Percentiles rank a stretch among this genome's conserved stretches.
Evolutionary conservation across 306 rosid genomes (phyloP).

Genomic region (Sindora glabra): DNA sequence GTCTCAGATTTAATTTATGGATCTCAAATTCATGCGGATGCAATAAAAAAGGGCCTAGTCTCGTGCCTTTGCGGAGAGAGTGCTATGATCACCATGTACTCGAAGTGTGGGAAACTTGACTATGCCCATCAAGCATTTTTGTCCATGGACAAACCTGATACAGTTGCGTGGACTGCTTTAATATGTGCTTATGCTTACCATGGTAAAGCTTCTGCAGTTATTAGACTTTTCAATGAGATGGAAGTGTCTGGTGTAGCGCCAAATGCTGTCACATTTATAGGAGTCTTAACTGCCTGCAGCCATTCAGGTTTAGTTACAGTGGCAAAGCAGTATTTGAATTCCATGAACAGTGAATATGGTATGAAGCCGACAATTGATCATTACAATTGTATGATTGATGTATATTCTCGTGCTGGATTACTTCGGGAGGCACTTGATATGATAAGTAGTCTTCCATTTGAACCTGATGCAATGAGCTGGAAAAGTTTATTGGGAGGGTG

Average conservation of each 20-base stretch:
- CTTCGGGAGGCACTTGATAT: conserved; percentile 39
- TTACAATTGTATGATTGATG: conserved; percentile 51
- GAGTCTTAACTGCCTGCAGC: conserved; percentile 49
- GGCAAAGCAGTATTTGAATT: conserved; percentile 41
- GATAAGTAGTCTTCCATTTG: conserved; percentile 34
- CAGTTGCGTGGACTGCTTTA: conserved; percentile 56
- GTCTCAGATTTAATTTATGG: conserved; percentile 37
- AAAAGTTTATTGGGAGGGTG: conserved; percentile 58
- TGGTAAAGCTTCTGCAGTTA: conserved; percentile 47
- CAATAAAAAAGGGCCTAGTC: conserved; percentile 46
- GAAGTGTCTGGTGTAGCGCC: conserved; percentile 35
- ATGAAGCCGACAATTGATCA: conserved; percentile 46
- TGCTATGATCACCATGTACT: conserved; percentile 61
- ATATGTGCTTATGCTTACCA: conserved; percentile 50
- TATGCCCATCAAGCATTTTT: conserved; percentile 42
- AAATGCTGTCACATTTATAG: conserved; percentile 49
- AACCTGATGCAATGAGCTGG: conserved; percentile 57
- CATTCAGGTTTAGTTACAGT: conserved; percentile 47
- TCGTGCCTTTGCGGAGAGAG: conserved; percentile 40
- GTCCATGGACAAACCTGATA: conserved; percentile 42
- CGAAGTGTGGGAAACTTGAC: conserved; percentile 55
- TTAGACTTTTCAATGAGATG: conserved; percentile 37
- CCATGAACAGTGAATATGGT: conserved; percentile 29
- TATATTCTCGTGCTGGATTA: conserved; percentile 51
- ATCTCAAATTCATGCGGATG: conserved; percentile 52